Evolutionary conservation across 306 rosid species (phyloP), one percentile per base, ranked within the genome.

Genomic region (Echinosophora koreensis): DNA sequence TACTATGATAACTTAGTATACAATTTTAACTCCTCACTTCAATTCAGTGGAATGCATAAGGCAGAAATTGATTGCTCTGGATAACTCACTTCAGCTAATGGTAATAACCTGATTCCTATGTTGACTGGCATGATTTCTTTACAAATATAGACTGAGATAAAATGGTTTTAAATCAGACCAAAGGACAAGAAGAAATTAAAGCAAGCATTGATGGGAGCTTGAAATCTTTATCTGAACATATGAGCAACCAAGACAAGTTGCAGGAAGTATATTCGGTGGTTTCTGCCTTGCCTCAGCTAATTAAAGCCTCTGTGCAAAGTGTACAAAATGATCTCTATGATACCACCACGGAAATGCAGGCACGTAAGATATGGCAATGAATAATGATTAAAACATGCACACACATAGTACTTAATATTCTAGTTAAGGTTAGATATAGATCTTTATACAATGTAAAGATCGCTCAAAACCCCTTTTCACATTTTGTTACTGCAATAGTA

Each of bases 181-280:
- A 86, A 85, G 92, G 90, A 80, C 98, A 89, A 66, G 95, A 91
- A 80, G 97, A 91, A 66, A 54, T 88, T 57, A 91, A 84, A 87
- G 87, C 87, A 79, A 89, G 77, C 84, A 62, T 91, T 54, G 92
- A 87, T 35, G 87, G 63, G 73, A 89, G 91, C 86, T 85, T 96
- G 86, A 88, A 88, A 83, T 85, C 81, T 71, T 83, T 91, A 74
- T 85, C 87, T 11, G 96, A 92, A 62, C 87, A 77, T 76, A 74
- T 86, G 68, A 87, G 82, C 74, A 84, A 76, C 81, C 86, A 77
- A 67, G 92, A 93, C 73, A 91, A 82, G 80, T 78, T 92, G 81
- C 89, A 88, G 55, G 93, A 91, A 85, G 78, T 87, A 66, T 88
- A 69, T 73, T 70, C 66, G 72, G 86, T 58, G 82, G 88, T 96